These are phyloP conservation scores for Alloteropsis semialata DNA, from an alignment of 176 grass and related monocot species.

Conservation along the genomic window DNA sequence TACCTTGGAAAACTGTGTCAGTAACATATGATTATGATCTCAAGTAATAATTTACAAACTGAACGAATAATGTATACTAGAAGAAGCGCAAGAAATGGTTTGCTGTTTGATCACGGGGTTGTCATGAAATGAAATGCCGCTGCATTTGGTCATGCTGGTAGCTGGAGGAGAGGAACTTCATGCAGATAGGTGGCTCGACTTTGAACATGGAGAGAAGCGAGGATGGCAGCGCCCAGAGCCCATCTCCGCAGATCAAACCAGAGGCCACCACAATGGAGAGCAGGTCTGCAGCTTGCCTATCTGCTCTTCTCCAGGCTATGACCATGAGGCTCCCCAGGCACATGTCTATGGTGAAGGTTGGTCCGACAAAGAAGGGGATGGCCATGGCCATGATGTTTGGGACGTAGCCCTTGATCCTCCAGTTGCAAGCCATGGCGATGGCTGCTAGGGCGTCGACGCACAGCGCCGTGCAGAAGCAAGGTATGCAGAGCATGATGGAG, in stretches of 20 bases:
- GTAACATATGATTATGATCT: not conserved
- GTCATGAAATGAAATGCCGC: not conserved
- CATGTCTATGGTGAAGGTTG: constrained; percentile 35
- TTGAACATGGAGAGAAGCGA: constrained; percentile 21
- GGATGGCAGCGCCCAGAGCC: constrained; percentile 31
- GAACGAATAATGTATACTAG: not conserved
- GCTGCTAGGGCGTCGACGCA: not conserved
- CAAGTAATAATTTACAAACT: constrained; percentile 30
- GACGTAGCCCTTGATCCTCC: constrained; percentile 11
- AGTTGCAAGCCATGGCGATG: not conserved
- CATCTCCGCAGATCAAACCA: constrained; percentile 46
- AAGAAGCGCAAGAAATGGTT: not conserved
- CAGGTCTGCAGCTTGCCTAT: constrained; percentile 3
- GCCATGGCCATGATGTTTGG: constrained; percentile 51
- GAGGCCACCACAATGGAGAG: constrained; percentile 23
- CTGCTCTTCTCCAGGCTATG: constrained; percentile 22
- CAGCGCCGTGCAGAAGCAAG: not conserved
- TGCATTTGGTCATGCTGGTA: constrained; percentile 13
- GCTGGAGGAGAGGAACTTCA: constrained; percentile 41
- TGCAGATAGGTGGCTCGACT: constrained; percentile 36
- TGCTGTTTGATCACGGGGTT: not conserved
- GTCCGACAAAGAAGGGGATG: constrained; percentile 39
- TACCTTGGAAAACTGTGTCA: too few relatives aligned
- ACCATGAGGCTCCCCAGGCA: constrained; percentile 35
- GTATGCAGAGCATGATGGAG: not conserved